These are phyloP conservation scores for Rubia balearica DNA, from an alignment of 305 asterid species.

Conservation along the genomic window DNA sequence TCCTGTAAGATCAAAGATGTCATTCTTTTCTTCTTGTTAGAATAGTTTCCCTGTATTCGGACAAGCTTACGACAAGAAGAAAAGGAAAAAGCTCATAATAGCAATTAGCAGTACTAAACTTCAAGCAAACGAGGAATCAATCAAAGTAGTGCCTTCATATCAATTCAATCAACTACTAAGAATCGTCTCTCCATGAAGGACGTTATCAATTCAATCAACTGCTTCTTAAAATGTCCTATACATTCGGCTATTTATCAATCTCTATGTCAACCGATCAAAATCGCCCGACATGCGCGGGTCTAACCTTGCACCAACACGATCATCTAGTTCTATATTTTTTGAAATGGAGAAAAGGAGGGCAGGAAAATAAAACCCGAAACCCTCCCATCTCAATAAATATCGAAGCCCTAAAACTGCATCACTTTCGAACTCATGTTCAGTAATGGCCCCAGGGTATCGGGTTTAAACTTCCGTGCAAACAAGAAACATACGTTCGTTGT, in stretches of 20 bases:
- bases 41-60: no score
- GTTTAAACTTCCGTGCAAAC: slow-evolving; percentile 87
- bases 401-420: slow-evolving; percentile 53
- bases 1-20: no score
- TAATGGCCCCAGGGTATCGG: slow-evolving; percentile 62
- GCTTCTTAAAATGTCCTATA: slow-evolving; percentile 4
- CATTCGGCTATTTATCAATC: slow-evolving; percentile 2
- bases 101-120: not conserved
- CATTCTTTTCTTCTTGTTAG: no score
- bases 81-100: no score
- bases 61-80: no score
- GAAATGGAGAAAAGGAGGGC: slow-evolving; percentile 11
- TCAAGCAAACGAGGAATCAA: not conserved
- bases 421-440: slow-evolving; percentile 46
- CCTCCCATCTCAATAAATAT: slow-evolving; percentile 14
- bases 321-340: slow-evolving; percentile 10
- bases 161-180: not conserved
- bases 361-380: slow-evolving; percentile 15
- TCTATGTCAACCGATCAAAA: slow-evolving; percentile 6
- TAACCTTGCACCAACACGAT: slow-evolving; percentile 7
- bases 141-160: not conserved
- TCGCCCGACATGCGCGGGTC: not conserved
- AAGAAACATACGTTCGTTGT: slow-evolving; percentile 51
- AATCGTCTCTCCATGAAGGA: not conserved
- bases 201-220: not conserved